Evolutionary conservation across 352 stramenopile genomes (phyloP).

Genomic region (Pythium myriotylum): DNA sequence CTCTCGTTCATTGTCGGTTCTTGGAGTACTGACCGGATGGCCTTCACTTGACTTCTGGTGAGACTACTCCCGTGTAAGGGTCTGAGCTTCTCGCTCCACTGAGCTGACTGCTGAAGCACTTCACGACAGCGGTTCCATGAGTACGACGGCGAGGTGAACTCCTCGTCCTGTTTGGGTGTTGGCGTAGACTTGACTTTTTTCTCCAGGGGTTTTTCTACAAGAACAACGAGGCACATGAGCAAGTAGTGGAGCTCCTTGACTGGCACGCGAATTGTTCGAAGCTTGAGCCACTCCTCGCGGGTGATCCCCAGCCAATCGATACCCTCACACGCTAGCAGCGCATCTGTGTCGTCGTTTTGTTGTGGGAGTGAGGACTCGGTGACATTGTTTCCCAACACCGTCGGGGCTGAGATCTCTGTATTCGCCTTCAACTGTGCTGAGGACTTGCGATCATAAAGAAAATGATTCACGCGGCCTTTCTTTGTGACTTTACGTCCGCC

Average conservation of each 20-base stretch:
- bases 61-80: slow-evolving; percentile 39
- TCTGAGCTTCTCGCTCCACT: slow-evolving; percentile 49
- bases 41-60: slow-evolving; percentile 47
- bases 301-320: slow-evolving; percentile 73
- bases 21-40: slow-evolving; percentile 63
- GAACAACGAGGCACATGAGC: slow-evolving; percentile 76
- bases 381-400: neutral
- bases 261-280: slow-evolving; percentile 64
- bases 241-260: slow-evolving; percentile 76
- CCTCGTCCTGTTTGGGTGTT: slow-evolving; percentile 46
- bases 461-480: slow-evolving; percentile 71
- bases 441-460: slow-evolving; percentile 36
- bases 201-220: slow-evolving; percentile 58
- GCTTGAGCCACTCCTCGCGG: slow-evolving; percentile 63
- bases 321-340: slow-evolving; percentile 26
- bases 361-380: neutral
- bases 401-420: neutral
- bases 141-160: slow-evolving; percentile 61
- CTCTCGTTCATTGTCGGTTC: slow-evolving; percentile 56
- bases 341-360: slow-evolving; percentile 5
- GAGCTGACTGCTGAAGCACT: slow-evolving; percentile 50
- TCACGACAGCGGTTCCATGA: slow-evolving; percentile 65
- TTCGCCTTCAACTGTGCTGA: neutral
- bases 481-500: slow-evolving; percentile 53
- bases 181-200: slow-evolving; percentile 38